Percentiles rank a stretch among this genome's conserved stretches.
Evolutionary conservation across 192 early-diverging fungal species (phyloP).

Genomic region (Pecoramyces ruminantium): DNA sequence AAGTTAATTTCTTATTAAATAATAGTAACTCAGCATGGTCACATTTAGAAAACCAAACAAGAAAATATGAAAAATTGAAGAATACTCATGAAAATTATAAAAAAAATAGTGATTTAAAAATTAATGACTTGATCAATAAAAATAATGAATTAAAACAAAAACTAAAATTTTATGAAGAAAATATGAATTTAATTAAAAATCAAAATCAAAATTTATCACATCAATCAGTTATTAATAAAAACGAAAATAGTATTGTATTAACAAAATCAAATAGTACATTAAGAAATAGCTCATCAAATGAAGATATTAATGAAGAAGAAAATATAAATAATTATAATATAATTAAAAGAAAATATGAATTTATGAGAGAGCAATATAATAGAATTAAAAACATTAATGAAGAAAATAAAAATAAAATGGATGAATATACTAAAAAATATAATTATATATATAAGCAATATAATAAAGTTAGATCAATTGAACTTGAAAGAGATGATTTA

Average conservation of each 20-base stretch:
- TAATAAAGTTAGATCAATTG: neutral
- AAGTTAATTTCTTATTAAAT: neutral
- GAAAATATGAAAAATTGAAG: neutral
- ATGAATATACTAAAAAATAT: neutral
- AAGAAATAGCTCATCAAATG: neutral
- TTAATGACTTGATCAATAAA: neutral
- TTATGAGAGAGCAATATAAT: neutral
- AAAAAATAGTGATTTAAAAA: neutral
- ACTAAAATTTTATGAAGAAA: neutral
- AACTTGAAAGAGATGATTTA: neutral
- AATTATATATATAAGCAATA: neutral
- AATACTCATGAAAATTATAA: neutral
- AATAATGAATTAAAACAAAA: neutral
- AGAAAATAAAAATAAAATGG: neutral
- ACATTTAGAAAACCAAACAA: neutral
- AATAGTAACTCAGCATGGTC: neutral
- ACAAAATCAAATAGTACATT: neutral
- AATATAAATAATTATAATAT: neutral
- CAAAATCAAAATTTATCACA: neutral
- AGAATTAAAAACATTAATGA: neutral
- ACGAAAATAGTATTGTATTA: neutral
- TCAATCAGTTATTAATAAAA: too few relatives aligned
- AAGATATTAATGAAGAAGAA: neutral
- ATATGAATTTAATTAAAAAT: neutral
- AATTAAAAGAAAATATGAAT: neutral